These are phyloP conservation scores for Talaromyces amestolkiae DNA, from an alignment of 2,329 filamentous ascomycete genomes.

Conservation along the genomic window DNA sequence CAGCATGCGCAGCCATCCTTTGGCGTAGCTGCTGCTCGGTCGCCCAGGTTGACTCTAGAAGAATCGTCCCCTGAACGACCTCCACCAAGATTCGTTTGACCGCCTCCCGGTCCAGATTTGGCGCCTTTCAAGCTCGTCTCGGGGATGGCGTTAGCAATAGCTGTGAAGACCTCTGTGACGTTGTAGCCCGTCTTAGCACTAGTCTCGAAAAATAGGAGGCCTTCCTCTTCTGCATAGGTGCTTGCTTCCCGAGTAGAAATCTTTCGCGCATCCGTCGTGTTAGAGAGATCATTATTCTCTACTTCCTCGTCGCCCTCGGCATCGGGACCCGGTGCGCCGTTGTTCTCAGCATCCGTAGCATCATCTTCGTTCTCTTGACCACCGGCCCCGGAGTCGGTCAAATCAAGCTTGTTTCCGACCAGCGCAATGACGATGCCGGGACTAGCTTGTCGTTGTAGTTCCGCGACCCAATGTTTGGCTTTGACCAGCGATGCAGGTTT, in stretches of 20 bases:
- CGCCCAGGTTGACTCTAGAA: conserved; percentile 73
- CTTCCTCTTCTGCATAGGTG: conserved; percentile 91
- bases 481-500: conserved; percentile 94
- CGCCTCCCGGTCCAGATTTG: conserved; percentile 62
- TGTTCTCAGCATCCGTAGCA: conserved; percentile 38
- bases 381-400: conserved; percentile 63
- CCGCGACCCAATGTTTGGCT: conserved; percentile 97
- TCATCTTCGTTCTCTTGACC: conserved; percentile 40
- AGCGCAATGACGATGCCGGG: conserved; percentile 96
- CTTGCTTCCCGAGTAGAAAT: conserved; percentile 88
- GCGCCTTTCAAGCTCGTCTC: conserved; percentile 93
- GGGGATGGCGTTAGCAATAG: conserved; percentile 96
- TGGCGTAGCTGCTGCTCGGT: conserved; percentile 67
- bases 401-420: conserved; percentile 94
- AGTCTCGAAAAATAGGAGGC: conserved; percentile 93
- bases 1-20: conserved; percentile 92
- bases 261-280: conserved; percentile 74
- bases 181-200: conserved; percentile 95
- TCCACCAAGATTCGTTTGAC: conserved; percentile 57
- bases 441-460: conserved; percentile 92
- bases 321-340: conserved; percentile 28
- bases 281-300: conserved; percentile 59
- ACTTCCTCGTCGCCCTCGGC: conserved; percentile 43
- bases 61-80: conserved; percentile 49
- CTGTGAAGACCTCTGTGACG: conserved; percentile 93